Percentiles rank a stretch among this genome's conserved stretches.
Conservation (phyloP, 2,329 filamentous ascomycete genomes). For the Orbilia ellipsospora region DNA sequence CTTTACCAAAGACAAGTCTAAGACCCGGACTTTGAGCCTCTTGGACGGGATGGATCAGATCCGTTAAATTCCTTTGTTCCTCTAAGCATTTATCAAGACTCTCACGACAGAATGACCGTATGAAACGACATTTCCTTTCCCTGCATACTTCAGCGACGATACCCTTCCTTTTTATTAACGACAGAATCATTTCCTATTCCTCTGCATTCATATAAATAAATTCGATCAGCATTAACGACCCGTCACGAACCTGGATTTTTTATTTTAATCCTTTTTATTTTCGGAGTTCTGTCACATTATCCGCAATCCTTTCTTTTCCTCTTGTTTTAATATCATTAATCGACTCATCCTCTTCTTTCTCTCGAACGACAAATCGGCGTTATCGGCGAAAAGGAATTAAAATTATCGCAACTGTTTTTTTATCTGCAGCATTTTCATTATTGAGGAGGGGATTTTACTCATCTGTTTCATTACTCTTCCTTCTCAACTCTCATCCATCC, state of each 20-base stretch:
- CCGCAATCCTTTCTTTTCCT: conserved; percentile 6
- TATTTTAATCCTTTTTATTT: conserved; percentile 15
- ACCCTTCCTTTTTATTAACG: conserved; percentile 41
- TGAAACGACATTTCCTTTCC: conserved; percentile 33
- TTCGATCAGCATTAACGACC: conserved; percentile 40
- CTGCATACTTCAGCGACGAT: conserved; percentile 42
- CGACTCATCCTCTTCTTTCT: conserved; percentile 29
- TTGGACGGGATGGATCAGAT: conserved; percentile 59
- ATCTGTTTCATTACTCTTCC: conserved; percentile 47
- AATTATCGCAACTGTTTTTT: conserved; percentile 11
- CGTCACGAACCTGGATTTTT: conserved; percentile 32
- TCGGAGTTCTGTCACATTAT: conserved; percentile 21
- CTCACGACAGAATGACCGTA: conserved; percentile 29
- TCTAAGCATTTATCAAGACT: conserved; percentile 18
- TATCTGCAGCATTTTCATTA: conserved; percentile 54
- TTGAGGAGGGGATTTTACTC: conserved; percentile 37
- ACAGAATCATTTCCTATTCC: conserved; percentile 28
- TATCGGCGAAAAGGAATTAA: conserved; percentile 42
- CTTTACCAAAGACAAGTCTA: conserved; percentile 77
- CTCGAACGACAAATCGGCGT: conserved; percentile 52
- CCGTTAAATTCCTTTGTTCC: conserved; percentile 54
- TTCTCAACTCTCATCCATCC: background rate
- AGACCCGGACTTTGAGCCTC: conserved; percentile 69
- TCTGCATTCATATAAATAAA: conserved; percentile 18
- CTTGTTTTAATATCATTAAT: conserved; percentile 34